Base-by-base conservation (phyloP, 768 basidiomycete species). In the Tricholoma sp. region DNA sequence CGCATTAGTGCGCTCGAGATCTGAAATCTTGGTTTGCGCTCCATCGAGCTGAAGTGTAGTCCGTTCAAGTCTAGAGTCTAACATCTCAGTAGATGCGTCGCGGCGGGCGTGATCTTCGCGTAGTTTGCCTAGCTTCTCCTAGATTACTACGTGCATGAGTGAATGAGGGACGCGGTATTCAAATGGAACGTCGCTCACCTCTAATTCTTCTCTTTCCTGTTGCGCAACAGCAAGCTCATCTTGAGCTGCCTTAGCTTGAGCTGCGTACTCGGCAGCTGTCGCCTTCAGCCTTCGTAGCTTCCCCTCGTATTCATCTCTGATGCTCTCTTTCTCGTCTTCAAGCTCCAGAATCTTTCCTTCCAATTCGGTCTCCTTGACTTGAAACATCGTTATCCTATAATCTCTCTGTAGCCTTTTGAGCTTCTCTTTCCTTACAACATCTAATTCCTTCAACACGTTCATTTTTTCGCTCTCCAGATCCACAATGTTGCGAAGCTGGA, bases 301-400 rank as follows among this genome's bases (percentile, higher is more conserved):
- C 28, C 65, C 61, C 11, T 72, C 65, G 31, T 67, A 59, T 33
- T 61, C 65, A 45, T 39, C 57, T 13, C 57, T 59, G 20, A 66
- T 36, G 8, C 61, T 66, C 12, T 74, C 76, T 44, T 76, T 60
- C 52, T 78, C 70, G 7, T 79, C 79, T 66, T 85, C 79, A n/a
- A 84, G 63, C 36, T 80, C 75, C 20, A 70, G 74, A 8, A 88
- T 67, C 57, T 74, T 77, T 41, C 70, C 65, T 62, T 88, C 83
- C 47, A 88, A 68, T 60, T 85, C 84, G 12, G 74, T 72, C 61
- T 89, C 88, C 50, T 76, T 75, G 17, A 76, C 76, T 67, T 86
- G 84, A 63, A 88, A 90, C 69, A 82, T 77, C n/a, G 77, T 80
- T 52, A 91, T 78, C 65, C 80, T 80, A 63, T 75, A 82, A 57